These are phyloP conservation scores for Agastache rugosa DNA, from an alignment of 257 asterid genomes.

Conservation along the genomic window DNA sequence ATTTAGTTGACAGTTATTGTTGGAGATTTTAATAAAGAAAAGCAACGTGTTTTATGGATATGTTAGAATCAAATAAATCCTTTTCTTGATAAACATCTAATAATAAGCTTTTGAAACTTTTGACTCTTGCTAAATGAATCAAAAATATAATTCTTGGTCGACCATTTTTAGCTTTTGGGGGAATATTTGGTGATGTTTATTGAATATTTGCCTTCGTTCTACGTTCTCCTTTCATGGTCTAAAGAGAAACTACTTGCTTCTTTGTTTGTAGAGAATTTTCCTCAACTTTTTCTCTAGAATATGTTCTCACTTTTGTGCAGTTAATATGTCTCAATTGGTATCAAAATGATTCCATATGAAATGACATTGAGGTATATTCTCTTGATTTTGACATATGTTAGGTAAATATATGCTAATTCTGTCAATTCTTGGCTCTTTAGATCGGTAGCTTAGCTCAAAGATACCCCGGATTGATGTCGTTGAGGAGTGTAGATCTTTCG, in stretches of 20 bases:
- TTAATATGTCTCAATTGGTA: conserved; percentile 22
- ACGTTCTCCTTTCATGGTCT: conserved; percentile 23
- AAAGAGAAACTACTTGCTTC: conserved; percentile 5
- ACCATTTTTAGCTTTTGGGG: no score
- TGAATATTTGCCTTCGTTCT: conserved; percentile 32
- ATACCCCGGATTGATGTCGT: conserved; percentile 65
- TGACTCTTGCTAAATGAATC: conserved; percentile 15
- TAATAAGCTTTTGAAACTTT: conserved; percentile 28
- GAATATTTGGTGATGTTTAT: conserved; percentile 22
- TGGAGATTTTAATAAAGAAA: conserved; percentile 20
- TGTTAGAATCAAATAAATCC: conserved; percentile 25
- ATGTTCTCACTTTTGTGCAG: conserved; percentile 38
- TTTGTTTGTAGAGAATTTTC: conserved; percentile 25
- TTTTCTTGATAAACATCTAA: conserved; percentile 28
- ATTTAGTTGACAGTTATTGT: not conserved
- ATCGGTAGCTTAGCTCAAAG: conserved; percentile 50
- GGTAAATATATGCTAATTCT: conserved; percentile 16
- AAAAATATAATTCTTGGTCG: not conserved
- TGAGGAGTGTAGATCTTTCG: conserved; percentile 80
- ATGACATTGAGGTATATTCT: conserved; percentile 29
- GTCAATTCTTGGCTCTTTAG: conserved; percentile 40
- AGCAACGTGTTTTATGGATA: conserved; percentile 25
- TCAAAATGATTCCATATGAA: conserved; percentile 15
- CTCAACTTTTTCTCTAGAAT: conserved; percentile 20
- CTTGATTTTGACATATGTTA: conserved; percentile 19